Evolutionary conservation across 2,329 filamentous ascomycete species (phyloP).

Genomic region (Claviceps lovelessii): DNA sequence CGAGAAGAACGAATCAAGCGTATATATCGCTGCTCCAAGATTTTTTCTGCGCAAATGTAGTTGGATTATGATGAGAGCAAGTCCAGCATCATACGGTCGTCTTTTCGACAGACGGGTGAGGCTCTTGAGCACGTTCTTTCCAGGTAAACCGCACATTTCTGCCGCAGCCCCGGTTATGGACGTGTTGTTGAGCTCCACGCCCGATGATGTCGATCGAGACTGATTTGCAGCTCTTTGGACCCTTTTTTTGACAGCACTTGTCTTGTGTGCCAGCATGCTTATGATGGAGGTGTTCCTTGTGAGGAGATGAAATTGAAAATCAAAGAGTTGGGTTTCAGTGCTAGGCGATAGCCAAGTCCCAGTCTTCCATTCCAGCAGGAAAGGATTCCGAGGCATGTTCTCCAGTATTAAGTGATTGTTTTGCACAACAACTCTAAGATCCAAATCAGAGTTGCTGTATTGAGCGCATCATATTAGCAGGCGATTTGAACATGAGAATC

Average conservation of each 20-base stretch:
- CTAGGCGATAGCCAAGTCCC: slow-evolving; percentile 37
- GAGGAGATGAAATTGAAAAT: slow-evolving; percentile 47
- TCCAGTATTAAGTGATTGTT: slow-evolving; percentile 43
- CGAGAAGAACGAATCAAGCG: slow-evolving; percentile 62
- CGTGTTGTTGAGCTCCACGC: slow-evolving; percentile 23
- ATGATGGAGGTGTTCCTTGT: slow-evolving; percentile 48
- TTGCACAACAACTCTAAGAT: slow-evolving; percentile 50
- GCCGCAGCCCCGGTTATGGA: slow-evolving; percentile 56
- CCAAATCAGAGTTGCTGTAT: slow-evolving; percentile 48
- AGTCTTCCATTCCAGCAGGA: slow-evolving; percentile 47
- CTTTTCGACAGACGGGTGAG: slow-evolving; percentile 57
- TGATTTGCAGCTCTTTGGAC: slow-evolving; percentile 27
- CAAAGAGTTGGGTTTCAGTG: slow-evolving; percentile 51
- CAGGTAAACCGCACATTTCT: slow-evolving; percentile 46
- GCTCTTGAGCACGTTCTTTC: slow-evolving; percentile 53
- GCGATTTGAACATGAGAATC: background rate
- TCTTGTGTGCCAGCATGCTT: slow-evolving; percentile 54
- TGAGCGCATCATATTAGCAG: slow-evolving; percentile 14
- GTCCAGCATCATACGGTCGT: slow-evolving; percentile 64
- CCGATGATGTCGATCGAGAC: slow-evolving; percentile 15
- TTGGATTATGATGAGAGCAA: slow-evolving; percentile 67
- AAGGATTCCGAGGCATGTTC: slow-evolving; percentile 44
- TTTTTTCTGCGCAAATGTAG: slow-evolving; percentile 63
- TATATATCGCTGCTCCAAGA: slow-evolving; percentile 55
- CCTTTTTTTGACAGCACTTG: slow-evolving; percentile 40